Percentiles rank a stretch among this genome's conserved stretches.
phyloP scores from a whole-genome alignment of 2,329 filamentous ascomycete genomes.

The Botryotinia globosa region DNA sequence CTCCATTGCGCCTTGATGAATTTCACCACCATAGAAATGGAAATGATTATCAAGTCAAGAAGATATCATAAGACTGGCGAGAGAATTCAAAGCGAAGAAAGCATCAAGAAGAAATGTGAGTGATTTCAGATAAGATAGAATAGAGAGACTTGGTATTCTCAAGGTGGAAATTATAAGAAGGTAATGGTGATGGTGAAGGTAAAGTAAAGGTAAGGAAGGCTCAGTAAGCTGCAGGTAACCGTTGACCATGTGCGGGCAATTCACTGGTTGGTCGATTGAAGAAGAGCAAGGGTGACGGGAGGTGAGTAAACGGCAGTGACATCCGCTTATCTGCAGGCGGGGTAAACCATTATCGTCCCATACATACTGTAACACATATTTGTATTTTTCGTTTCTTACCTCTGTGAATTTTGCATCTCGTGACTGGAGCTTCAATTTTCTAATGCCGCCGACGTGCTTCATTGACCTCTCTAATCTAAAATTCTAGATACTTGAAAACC shows the following conservation, averaged over 20 bases:
- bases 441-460: background rate
- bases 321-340: background rate
- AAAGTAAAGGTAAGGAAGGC: background rate
- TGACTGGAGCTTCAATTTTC: background rate
- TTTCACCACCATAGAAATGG: background rate
- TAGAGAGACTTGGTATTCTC: background rate
- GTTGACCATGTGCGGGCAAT: background rate
- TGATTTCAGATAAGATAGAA: background rate
- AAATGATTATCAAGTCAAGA: background rate
- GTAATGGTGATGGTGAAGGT: background rate
- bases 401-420: background rate
- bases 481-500: background rate
- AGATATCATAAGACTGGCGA: background rate
- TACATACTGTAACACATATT: too few species aligned
- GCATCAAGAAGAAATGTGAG: background rate
- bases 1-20: conserved; percentile 42
- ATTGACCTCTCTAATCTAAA: background rate
- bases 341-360: background rate
- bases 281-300: background rate
- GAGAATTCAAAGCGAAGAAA: background rate
- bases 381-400: background rate
- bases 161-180: background rate
- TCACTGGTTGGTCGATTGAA: background rate
- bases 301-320: background rate
- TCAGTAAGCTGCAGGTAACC: background rate